Base-by-base conservation (phyloP, 805 yeast genomes). In the Candida ficus region DNA sequence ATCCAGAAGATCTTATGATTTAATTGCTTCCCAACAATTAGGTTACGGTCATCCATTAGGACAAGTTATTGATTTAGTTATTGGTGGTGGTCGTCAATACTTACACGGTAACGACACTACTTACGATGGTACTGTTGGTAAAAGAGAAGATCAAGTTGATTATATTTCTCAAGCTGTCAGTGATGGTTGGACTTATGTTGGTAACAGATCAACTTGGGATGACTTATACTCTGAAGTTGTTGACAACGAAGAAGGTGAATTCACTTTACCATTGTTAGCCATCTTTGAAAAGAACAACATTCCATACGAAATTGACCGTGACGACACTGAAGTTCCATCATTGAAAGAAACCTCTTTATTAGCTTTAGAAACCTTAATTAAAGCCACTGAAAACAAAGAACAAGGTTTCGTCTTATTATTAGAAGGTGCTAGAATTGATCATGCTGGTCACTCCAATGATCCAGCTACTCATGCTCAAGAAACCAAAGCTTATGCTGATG, bases 391-490 rank as follows among this genome's bases (percentile, higher is more conserved):
- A 47, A 73, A 86, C 53, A 71, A 82, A 3, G 91, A 86, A n/a
- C 64, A 82, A 49, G 96, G 96, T 1, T 88, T 90, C 57, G 89
- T 90, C 64, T 61, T 89, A 47, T 60, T 90, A 59, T 75, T 89
- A 29, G 96, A 89, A 66, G 96, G 96, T 28, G 85, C 95, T 4
- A 75, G 96, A 60, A 88, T 89, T 56, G 96, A 90, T 64, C 96
- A 89, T 58, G 95, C 95, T 13, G 96, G 95, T 35, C 97, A 89
- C 64, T 78, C 73, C 48, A 88, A 90, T 57, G 97, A 89, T 60
- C 91, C 96, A 21, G 88, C 88, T 9, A 91, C 95, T n/a, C 95
- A 86, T 63, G 95, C 85, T 11, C 68, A 85, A 50, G 96, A 89
- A 62, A 89, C 87, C 3, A 64, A 86, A 48, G 95, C 93, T 5